Percentiles rank a stretch among this genome's conserved stretches.
Conservation (phyloP, 306 rosid genomes). For the Vicia villosa region DNA sequence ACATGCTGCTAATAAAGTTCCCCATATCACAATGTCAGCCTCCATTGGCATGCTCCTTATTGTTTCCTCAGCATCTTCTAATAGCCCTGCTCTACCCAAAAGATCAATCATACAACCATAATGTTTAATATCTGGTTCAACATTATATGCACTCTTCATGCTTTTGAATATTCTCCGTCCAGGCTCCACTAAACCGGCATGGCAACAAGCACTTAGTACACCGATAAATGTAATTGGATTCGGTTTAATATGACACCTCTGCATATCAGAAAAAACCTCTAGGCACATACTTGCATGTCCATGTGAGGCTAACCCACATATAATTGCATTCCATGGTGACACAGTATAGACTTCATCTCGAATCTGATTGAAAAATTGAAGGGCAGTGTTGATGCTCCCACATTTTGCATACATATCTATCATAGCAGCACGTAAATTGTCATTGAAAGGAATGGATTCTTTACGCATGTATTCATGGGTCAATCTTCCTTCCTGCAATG, state of each 20-base stretch:
- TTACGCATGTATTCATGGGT: constrained; percentile 59
- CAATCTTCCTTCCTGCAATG: constrained; percentile 72
- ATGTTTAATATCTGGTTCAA: constrained; percentile 86
- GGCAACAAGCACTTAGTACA: constrained; percentile 87
- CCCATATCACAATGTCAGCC: constrained; percentile 89
- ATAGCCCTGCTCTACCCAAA: constrained; percentile 80
- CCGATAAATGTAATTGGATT: constrained; percentile 83
- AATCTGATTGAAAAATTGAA: constrained; percentile 63
- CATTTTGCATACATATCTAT: constrained; percentile 94
- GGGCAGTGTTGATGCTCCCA: constrained; percentile 73
- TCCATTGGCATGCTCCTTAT: constrained; percentile 78
- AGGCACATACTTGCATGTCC: constrained; percentile 75
- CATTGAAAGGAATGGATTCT: constrained; percentile 66
- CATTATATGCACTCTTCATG: constrained; percentile 66
- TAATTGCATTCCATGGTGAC: constrained; percentile 91
- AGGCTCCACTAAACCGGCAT: constrained; percentile 72
- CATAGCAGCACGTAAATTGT: constrained; percentile 76
- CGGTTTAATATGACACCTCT: constrained; percentile 54
- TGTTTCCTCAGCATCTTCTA: constrained; percentile 75
- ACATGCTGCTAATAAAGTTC: constrained; percentile 84
- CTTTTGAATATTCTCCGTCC: constrained; percentile 71
- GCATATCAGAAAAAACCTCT: constrained; percentile 70
- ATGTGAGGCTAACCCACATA: constrained; percentile 83
- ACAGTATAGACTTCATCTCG: constrained; percentile 51
- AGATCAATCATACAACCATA: constrained; percentile 96